A percentile compares a stretch with the other conserved stretches of the same genome.
phyloP scores from a whole-genome alignment of 768 basidiomycete species.

The Terana coerulea region DNA sequence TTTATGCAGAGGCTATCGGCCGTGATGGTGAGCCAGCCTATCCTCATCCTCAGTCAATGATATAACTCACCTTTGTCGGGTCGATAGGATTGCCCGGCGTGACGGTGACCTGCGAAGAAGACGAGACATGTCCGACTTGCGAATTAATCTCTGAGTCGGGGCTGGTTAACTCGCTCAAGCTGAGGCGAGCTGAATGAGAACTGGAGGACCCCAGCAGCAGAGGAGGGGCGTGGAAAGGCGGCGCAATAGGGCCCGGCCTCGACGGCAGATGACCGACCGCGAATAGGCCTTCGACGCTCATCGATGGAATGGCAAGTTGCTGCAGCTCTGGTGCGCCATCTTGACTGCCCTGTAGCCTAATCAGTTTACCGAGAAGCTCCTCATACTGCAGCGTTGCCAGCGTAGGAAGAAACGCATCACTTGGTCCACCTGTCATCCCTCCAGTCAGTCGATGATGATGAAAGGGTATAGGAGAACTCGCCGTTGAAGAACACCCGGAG shows the following conservation, averaged over 20 bases:
- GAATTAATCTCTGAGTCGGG: conserved; percentile 51
- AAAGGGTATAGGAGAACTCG: conserved; percentile 25
- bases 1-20: conserved; percentile 68
- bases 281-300: conserved; percentile 51
- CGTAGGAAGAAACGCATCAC: conserved; percentile 51
- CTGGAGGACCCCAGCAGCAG: conserved; percentile 23
- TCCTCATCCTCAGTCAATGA: not conserved
- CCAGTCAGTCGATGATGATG: not conserved
- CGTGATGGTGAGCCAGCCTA: not conserved
- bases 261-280: conserved; percentile 37
- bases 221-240: conserved; percentile 44
- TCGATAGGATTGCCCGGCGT: conserved; percentile 42
- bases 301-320: conserved; percentile 47
- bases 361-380: conserved; percentile 62
- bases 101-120: conserved; percentile 12
- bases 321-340: conserved; percentile 40
- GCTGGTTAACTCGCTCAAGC: conserved; percentile 61
- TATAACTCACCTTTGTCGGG: conserved; percentile 49
- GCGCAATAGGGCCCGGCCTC: conserved; percentile 30
- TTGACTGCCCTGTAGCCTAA: conserved; percentile 50
- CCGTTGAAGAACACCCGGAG: conserved; percentile 71
- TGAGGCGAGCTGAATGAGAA: conserved; percentile 41
- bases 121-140: conserved; percentile 37
- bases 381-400: conserved; percentile 56
- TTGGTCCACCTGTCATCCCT: conserved; percentile 47